Percentiles rank a stretch among this genome's conserved stretches.
phyloP scores from a whole-genome alignment of 352 stramenopile species.

The Phytophthora chlamydospora region DNA sequence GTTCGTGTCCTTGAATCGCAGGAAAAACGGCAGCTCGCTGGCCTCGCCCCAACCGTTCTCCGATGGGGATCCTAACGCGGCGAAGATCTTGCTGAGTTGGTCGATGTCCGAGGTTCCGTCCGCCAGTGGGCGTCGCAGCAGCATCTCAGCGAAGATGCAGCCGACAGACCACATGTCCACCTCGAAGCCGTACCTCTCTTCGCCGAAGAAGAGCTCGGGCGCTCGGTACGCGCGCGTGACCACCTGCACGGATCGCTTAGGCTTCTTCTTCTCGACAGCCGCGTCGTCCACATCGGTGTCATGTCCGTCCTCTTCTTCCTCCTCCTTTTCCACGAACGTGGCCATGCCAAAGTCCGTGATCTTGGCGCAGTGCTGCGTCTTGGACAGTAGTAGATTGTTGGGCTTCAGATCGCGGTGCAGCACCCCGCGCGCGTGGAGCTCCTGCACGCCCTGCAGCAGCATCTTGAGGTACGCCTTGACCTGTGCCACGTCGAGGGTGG shows the following conservation, averaged over 20 bases:
- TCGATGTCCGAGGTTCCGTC: conserved; percentile 82
- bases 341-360: conserved; percentile 89
- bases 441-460: conserved; percentile 61
- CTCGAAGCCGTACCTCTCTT: conserved; percentile 58
- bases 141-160: conserved; percentile 83
- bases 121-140: conserved; percentile 63
- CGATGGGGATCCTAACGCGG: conserved; percentile 57
- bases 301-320: conserved; percentile 5
- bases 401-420: conserved; percentile 85
- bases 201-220: conserved; percentile 82
- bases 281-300: conserved; percentile 24
- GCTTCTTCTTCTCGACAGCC: conserved; percentile 9
- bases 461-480: conserved; percentile 78
- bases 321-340: conserved; percentile 31
- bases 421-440: conserved; percentile 64
- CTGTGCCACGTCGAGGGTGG: conserved; percentile 49
- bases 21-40: conserved; percentile 66
- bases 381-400: conserved; percentile 77
- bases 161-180: conserved; percentile 84
- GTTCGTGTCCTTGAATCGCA: conserved; percentile 76
- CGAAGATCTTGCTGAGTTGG: conserved; percentile 79
- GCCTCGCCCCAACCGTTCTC: conserved; percentile 72
- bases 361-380: conserved; percentile 53
- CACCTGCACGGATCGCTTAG: conserved; percentile 70
- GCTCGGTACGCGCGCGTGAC: conserved; percentile 76